phyloP scores from a whole-genome alignment of 1,284 basidiomycete species.

The Ustilago shanxiensis region DNA sequence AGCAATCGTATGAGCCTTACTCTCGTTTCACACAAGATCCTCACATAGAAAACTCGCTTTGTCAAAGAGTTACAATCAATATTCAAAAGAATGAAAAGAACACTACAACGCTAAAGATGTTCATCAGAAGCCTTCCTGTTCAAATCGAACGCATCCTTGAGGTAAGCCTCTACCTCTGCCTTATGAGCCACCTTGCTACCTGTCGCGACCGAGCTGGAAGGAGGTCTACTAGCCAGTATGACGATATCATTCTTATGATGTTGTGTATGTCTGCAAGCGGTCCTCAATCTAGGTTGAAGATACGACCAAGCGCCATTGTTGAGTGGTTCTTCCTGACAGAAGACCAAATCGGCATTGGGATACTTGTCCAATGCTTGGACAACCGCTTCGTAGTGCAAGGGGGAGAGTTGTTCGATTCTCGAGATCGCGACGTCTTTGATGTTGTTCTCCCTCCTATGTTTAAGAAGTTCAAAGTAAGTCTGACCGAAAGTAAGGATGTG shows the following conservation, averaged over 20 bases:
- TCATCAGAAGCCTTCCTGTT: conserved; percentile 52
- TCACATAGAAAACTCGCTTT: too few relatives aligned
- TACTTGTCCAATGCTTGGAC: conserved; percentile 79
- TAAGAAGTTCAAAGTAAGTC: conserved; percentile 89
- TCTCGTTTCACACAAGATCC: too few relatives aligned
- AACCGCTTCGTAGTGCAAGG: conserved; percentile 87
- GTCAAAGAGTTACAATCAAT: too few relatives aligned
- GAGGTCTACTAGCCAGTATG: conserved; percentile 65
- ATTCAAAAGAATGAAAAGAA: too few relatives aligned
- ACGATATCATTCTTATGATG: conserved; percentile 85
- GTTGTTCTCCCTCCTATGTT: conserved; percentile 65
- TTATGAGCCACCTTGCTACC: conserved; percentile 80
- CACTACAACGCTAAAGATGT: too few relatives aligned
- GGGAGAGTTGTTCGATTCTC: conserved; percentile 92
- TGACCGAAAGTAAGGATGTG: conserved; percentile 87
- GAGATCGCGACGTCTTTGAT: conserved; percentile 93
- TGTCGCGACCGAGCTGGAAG: conserved; percentile 77
- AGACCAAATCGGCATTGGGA: conserved; percentile 90
- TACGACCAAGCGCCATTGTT: conserved; percentile 84
- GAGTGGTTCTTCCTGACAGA: conserved; percentile 91
- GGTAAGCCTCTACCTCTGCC: conserved; percentile 64
- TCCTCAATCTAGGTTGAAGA: conserved; percentile 79
- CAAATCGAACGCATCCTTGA: conserved; percentile 63
- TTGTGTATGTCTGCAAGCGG: conserved; percentile 64
- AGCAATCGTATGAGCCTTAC: too few relatives aligned